A percentile compares a stretch with the other conserved stretches of the same genome.
Conservation (phyloP, 2,329 filamentous ascomycete species). For the Aureobasidium lini region DNA sequence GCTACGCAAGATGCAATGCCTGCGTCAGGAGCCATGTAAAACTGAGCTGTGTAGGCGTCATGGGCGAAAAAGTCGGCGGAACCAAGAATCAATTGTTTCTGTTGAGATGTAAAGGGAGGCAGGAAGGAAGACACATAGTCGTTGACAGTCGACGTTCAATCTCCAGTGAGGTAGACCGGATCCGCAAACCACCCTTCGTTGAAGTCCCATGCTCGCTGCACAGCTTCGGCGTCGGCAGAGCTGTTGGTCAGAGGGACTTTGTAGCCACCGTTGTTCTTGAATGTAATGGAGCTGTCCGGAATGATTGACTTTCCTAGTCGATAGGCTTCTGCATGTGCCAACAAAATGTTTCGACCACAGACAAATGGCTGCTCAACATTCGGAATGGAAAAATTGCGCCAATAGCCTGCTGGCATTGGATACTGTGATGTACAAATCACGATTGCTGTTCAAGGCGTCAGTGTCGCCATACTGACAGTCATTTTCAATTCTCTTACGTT, state of each 20-base stretch:
- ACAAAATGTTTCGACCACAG: slow-evolving; percentile 32
- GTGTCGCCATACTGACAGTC: no score
- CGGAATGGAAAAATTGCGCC: slow-evolving; percentile 25
- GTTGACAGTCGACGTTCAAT: slow-evolving; percentile 36
- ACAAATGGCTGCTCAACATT: slow-evolving; percentile 19
- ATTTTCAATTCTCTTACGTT: slow-evolving; percentile 18
- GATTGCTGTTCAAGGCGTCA: slow-evolving; percentile 13
- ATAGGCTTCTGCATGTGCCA: slow-evolving; percentile 32
- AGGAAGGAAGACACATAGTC: slow-evolving; percentile 28
- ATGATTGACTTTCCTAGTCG: slow-evolving; percentile 31
- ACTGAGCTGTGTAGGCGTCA: slow-evolving; percentile 52
- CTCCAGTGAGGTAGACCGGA: slow-evolving; percentile 35
- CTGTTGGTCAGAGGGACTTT: slow-evolving; percentile 29
- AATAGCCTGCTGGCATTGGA: slow-evolving; percentile 9
- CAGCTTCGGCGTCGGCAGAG: slow-evolving; percentile 25
- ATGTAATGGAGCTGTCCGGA: slow-evolving; percentile 28
- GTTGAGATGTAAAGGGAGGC: slow-evolving; percentile 25
- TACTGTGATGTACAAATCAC: slow-evolving; percentile 15
- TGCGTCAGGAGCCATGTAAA: slow-evolving; percentile 45
- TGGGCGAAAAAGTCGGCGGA: slow-evolving; percentile 30
- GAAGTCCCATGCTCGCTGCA: slow-evolving; percentile 25
- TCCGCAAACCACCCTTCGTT: slow-evolving; percentile 33
- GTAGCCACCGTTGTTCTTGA: slow-evolving; percentile 35
- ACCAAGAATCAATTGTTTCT: slow-evolving; percentile 26
- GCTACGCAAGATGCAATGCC: slow-evolving; percentile 30